A percentile compares a stretch with the other conserved stretches of the same genome.
These are phyloP conservation scores for Coniella lustricola DNA, from an alignment of 2,329 filamentous ascomycete species.

Conservation along the genomic window DNA sequence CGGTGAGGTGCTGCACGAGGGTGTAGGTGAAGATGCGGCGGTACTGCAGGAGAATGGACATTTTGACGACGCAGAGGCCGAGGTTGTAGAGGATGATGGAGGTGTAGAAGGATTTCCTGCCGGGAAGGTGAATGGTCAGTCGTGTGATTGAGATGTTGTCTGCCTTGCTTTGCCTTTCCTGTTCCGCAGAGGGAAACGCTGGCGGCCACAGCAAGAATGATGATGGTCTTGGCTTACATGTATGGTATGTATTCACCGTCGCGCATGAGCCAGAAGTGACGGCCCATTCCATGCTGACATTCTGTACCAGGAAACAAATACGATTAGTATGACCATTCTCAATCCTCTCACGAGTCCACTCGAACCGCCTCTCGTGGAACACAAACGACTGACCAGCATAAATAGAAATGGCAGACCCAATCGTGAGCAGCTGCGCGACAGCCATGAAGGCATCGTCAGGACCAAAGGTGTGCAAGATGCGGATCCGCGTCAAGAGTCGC, in stretches of 20 bases:
- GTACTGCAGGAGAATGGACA: constrained; percentile 30
- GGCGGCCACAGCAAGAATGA: no score
- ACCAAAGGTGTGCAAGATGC: constrained; percentile 20
- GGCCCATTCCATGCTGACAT: constrained; percentile 5
- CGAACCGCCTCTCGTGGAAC: no score
- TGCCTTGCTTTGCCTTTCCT: no score
- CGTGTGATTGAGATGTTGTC: no score
- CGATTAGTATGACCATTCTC: neutral
- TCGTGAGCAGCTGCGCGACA: constrained; percentile 17
- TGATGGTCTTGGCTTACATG: neutral
- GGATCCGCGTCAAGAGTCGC: constrained; percentile 19
- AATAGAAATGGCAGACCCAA: constrained; percentile 20
- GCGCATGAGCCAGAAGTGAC: constrained; percentile 9
- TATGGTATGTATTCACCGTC: constrained; percentile 1
- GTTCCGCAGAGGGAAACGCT: no score
- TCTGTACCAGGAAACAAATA: neutral
- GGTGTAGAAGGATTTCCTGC: constrained; percentile 23
- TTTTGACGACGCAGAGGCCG: constrained; percentile 25
- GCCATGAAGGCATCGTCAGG: constrained; percentile 21
- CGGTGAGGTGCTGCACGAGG: constrained; percentile 19
- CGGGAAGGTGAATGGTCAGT: no score
- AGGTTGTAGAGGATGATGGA: constrained; percentile 28
- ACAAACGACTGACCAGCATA: constrained; percentile 20
- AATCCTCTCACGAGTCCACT: neutral
- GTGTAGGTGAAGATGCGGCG: constrained; percentile 26